Base-by-base conservation (phyloP, 2,329 filamentous ascomycete genomes). In the Iodosphaeria phyllophila region DNA sequence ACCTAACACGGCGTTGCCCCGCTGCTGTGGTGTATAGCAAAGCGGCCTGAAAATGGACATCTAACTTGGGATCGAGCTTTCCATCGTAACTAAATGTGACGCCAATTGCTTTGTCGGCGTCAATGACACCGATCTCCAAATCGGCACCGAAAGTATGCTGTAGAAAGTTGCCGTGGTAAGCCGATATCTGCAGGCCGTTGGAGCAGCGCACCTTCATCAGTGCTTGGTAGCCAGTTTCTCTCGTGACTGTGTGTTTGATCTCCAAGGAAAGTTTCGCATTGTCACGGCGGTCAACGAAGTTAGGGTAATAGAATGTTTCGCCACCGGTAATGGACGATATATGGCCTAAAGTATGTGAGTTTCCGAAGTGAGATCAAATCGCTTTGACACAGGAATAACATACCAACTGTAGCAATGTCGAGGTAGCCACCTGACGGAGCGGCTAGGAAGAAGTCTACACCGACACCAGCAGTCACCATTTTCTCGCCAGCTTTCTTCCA, bases 161-260 rank as follows among this genome's bases (percentile, higher is more conserved):
- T 25, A 91, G 67, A 44, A 95, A 98, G 52, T 92, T 92, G 36
- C 89, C 89, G 41, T 92, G 82, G 43, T 98, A 98, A n/a, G 71
- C 69, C 10, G 80, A 72, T 10, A 98, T 76, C 46, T 98, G 89
- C 26, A 98, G 60, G 11, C 89, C 89, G 40, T 92, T 98, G 11
- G 84, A 93, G 54, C 89, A 98, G 32, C 89, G 76, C 29, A 98
- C 86, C 58, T 98, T 98, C 80, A 98, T 91, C 38, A 98, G 58
- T 12, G 83, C 83, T 50, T 93, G 86, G 55, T 80, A 95, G 13
- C 89, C 89, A 23, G 86, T 92, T 47, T 93, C 84, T 33, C 89
- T 66, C 3, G 73, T 83, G 16, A 93, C 70, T 1, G 79, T 72
- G 42, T 93, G 86, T 36, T 73, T 69, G 34, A 98, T 71, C 52